Base-by-base conservation (phyloP, 345 rosid species). In the Ricinus communis region DNA sequence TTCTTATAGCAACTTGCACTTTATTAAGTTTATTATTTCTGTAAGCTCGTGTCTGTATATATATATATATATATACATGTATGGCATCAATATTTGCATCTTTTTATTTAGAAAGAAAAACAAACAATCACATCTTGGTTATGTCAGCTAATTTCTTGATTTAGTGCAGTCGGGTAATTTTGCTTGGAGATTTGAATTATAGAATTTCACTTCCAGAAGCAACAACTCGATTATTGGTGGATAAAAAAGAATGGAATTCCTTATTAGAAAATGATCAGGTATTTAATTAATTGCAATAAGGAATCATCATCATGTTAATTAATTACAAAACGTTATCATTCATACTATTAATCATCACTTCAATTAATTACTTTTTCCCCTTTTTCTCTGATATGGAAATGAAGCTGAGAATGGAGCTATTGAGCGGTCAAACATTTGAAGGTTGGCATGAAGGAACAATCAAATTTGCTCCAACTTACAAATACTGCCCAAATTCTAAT, bases 101-200 rank as follows among this genome's bases (percentile, higher is more conserved):
- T 2, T 62, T 7, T 46, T 64, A 30, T 22, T 59, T 64, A 27
- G 15, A 49, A 4, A n/a, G 8, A 46, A 24, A 43, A n/a, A 36
- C 7, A 36, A 61, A n/a, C 14, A 27, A 49, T 47, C 49, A 71
- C 62, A 71, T 65, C 70, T 58, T 52, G 59, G 45, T 76, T 73
- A 78, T 66, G 46, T 69, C 66, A 69, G 53, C 79, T 75, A 72
- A 73, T 61, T 57, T 27, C 54, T 41, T 65, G 43, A 36, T 62
- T 69, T 36, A n/a, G 8, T 58, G 74, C 87, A 91, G 97, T 25
- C 87, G 83, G 59, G 85, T 91, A 22, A 59, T 91, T 69, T 76
- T 87, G 63, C 82, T 91, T 50, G 97, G 97, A 74, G 97, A 91
- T 74, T 83, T 89, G 81, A 91, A 91, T 70, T 91, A 89, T 71